A percentile compares a stretch with the other conserved stretches of the same genome.
Evolutionary conservation across 2,329 filamentous ascomycete species (phyloP).

Genomic region (Ascomycota sp.): DNA sequence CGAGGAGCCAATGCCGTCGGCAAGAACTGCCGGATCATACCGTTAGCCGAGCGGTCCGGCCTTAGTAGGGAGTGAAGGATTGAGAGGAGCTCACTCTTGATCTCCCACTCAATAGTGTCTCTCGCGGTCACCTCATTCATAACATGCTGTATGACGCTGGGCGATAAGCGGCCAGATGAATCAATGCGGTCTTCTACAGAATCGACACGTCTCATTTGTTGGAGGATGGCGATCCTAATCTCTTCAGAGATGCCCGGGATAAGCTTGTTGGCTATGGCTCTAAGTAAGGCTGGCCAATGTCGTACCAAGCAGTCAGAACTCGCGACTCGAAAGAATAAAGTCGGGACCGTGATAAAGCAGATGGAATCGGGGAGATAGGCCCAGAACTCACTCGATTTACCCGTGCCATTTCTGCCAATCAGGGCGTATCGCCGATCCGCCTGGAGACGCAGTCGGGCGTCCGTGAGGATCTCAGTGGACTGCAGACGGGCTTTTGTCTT

Average conservation of each 20-base stretch:
- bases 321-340: no score
- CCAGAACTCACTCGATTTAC: constrained; percentile 50
- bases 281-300: constrained; percentile 50
- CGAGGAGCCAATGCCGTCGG: constrained; percentile 33
- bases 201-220: constrained; percentile 33
- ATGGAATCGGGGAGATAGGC: neutral
- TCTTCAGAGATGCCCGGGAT: constrained; percentile 55
- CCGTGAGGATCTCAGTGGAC: constrained; percentile 46
- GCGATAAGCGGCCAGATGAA: constrained; percentile 4
- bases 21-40: constrained; percentile 23
- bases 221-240: constrained; percentile 45
- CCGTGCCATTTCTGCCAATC: constrained; percentile 61
- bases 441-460: constrained; percentile 52
- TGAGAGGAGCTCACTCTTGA: constrained; percentile 24
- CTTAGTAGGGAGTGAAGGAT: neutral
- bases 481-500: constrained; percentile 24
- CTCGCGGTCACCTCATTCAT: constrained; percentile 37
- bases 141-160: constrained; percentile 44
- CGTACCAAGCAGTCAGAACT: no score
- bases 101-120: constrained; percentile 38
- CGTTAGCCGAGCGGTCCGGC: constrained; percentile 6
- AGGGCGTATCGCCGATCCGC: constrained; percentile 57
- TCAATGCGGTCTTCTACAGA: constrained; percentile 8
- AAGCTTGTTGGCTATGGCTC: constrained; percentile 56
- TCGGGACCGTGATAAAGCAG: neutral